phyloP scores from a whole-genome alignment of 495 filamentous ascomycete species.

The Hypoxylon subgilvum region DNA sequence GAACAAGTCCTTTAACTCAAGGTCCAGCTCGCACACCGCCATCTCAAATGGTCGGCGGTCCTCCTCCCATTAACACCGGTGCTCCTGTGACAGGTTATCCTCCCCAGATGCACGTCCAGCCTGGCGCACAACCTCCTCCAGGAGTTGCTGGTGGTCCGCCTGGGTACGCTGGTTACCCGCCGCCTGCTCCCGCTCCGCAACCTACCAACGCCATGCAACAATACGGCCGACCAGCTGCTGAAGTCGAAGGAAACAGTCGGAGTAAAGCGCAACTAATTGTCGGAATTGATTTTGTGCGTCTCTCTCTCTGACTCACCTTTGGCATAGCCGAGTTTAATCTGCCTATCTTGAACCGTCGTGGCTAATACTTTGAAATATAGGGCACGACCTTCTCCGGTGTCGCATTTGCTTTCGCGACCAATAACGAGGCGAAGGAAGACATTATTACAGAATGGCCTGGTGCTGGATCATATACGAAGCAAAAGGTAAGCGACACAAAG shows the following conservation, averaged over 20 bases:
- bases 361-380: constrained; percentile 49
- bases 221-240: constrained; percentile 60
- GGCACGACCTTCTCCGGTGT: constrained; percentile 79
- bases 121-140: constrained; percentile 57
- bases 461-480: constrained; percentile 75
- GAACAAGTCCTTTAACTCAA: constrained; percentile 56
- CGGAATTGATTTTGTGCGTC: constrained; percentile 79
- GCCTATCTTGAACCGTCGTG: background rate
- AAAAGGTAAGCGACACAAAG: constrained; percentile 60
- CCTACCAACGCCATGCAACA: constrained; percentile 44
- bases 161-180: constrained; percentile 51
- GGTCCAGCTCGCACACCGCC: constrained; percentile 58
- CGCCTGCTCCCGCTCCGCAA: constrained; percentile 50
- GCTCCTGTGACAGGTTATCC: constrained; percentile 60
- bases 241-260: constrained; percentile 85
- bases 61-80: constrained; percentile 73
- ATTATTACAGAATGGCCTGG: constrained; percentile 81
- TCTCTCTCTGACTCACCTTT: background rate
- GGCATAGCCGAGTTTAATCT: background rate
- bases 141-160: constrained; percentile 56
- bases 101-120: constrained; percentile 59
- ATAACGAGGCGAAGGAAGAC: constrained; percentile 78
- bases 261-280: constrained; percentile 82
- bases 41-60: constrained; percentile 70
- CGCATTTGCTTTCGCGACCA: constrained; percentile 76